These are phyloP conservation scores for Mycena capillaripes DNA, from an alignment of 768 basidiomycete species.

Conservation along the genomic window DNA sequence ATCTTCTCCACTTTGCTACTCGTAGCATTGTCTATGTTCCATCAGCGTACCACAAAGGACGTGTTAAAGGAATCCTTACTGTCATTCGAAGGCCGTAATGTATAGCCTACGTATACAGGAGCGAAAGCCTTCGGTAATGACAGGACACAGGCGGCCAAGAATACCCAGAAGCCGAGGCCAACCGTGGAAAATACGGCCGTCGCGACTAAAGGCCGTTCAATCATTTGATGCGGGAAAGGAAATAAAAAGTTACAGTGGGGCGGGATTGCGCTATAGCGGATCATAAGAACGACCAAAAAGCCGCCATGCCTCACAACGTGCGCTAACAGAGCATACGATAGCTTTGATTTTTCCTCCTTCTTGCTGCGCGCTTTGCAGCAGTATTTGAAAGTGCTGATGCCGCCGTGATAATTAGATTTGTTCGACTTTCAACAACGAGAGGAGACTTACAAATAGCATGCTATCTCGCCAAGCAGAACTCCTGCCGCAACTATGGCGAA, in stretches of 20 bases:
- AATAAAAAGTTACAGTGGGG: conserved; percentile 24
- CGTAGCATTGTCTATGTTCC: background rate
- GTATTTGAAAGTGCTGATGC: conserved; percentile 60
- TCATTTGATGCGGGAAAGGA: background rate
- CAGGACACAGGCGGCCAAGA: conserved; percentile 12
- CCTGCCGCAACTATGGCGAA: conserved; percentile 20
- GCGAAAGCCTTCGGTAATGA: conserved; percentile 22
- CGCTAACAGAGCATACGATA: conserved; percentile 52
- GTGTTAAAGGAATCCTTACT: background rate
- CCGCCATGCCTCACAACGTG: conserved; percentile 76
- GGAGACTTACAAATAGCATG: conserved; percentile 15
- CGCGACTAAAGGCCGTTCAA: background rate
- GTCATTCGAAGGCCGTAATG: conserved; percentile 6
- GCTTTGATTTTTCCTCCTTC: conserved; percentile 56
- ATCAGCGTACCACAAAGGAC: background rate
- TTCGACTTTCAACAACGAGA: background rate
- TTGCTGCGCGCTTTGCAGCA: conserved; percentile 66
- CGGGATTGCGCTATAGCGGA: conserved; percentile 59
- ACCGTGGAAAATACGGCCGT: conserved; percentile 29
- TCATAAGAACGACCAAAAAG: conserved; percentile 69
- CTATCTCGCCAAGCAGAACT: conserved; percentile 27
- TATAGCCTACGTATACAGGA: conserved; percentile 18
- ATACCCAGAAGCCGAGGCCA: conserved; percentile 15
- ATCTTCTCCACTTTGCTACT: conserved; percentile 20
- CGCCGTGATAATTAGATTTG: background rate